Base-by-base conservation (phyloP, 2,329 filamentous ascomycete genomes). In the Monilinia laxa region DNA sequence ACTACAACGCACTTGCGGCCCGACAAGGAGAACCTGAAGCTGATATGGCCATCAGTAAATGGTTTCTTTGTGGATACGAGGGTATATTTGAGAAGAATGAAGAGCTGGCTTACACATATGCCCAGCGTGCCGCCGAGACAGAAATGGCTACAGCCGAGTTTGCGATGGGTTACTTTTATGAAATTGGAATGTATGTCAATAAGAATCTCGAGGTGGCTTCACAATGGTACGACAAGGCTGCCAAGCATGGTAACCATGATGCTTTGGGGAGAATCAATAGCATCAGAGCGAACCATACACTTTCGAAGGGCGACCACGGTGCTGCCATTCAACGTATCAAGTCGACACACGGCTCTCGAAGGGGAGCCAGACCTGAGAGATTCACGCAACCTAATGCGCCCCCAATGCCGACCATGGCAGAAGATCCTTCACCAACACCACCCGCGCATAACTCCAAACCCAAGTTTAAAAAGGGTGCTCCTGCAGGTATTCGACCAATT, bases 51-150 rank as follows among this genome's bases (percentile, higher is more conserved):
- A 93, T 99, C 69, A 98, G 94, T 79, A 95, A 97, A 78, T 99
- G 95, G 95, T 99, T 98, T 76, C 83, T 99, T 38, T 98, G 96
- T 75, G 95, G 95, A 3, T 93, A 95, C 71, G 94, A 98, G 72
- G 90, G 90, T 28, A 84, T 96, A 9, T 97, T 99, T 75, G 86
- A 91, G 68, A 98, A 98, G 83, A 98, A 97, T 74, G 95, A 99
- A 78, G 90, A 94, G 76, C 81, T 98, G 59, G 94, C 95, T 9
- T 99, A 91, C 79, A 90, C 87, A 62, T 98, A 97, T 75, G 95
- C 95, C 1, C 87, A 94, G 73, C 87, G 94, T 71, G 95, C 95
- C 14, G 94, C 95, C 11, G 83, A 87, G 62, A 86, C 88, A 51
- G 93, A 93, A 65, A 84, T 98, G 59, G 84, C 92, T 0, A 98